Evolutionary conservation across 2,329 filamentous ascomycete species (phyloP).

Genomic region (Orbilia quercus): DNA sequence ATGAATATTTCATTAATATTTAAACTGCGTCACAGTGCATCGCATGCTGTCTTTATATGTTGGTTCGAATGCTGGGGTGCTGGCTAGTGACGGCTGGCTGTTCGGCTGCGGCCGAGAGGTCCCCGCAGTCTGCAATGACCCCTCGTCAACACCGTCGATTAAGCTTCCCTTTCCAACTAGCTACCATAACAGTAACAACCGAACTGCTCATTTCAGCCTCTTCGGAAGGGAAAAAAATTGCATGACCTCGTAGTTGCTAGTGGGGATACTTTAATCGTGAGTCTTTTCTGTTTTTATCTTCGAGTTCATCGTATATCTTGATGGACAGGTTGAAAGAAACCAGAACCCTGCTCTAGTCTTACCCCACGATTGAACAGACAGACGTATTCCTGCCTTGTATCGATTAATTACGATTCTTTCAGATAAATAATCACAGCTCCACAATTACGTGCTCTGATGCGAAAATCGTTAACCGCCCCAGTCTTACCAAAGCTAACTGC

Average conservation of each 20-base stretch:
- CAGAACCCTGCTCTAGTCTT: too few relatives aligned
- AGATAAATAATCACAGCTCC: background rate
- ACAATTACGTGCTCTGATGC: slow-evolving; percentile 15
- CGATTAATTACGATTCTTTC: too few relatives aligned
- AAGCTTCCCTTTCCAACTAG: slow-evolving; percentile 39
- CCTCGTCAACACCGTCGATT: slow-evolving; percentile 20
- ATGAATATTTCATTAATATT: background rate
- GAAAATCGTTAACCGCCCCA: slow-evolving; percentile 15
- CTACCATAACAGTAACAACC: background rate
- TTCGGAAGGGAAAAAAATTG: background rate
- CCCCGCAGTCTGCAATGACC: slow-evolving; percentile 5
- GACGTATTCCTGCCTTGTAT: too few relatives aligned
- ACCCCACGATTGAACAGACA: too few relatives aligned
- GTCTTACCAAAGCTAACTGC: slow-evolving; percentile 52
- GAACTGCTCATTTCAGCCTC: slow-evolving; percentile 39
- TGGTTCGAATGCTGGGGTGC: background rate
- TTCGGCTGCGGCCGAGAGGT: slow-evolving; percentile 21
- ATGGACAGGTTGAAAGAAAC: too few relatives aligned
- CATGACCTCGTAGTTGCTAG: background rate
- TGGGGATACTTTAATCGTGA: background rate
- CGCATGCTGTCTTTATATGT: too few relatives aligned
- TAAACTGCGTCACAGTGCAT: background rate
- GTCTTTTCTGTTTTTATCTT: too few relatives aligned
- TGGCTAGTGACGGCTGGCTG: slow-evolving; percentile 20
- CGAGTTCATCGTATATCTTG: too few relatives aligned